phyloP scores from a whole-genome alignment of 768 basidiomycete genomes.

The Sistotremastrum suecicum region DNA sequence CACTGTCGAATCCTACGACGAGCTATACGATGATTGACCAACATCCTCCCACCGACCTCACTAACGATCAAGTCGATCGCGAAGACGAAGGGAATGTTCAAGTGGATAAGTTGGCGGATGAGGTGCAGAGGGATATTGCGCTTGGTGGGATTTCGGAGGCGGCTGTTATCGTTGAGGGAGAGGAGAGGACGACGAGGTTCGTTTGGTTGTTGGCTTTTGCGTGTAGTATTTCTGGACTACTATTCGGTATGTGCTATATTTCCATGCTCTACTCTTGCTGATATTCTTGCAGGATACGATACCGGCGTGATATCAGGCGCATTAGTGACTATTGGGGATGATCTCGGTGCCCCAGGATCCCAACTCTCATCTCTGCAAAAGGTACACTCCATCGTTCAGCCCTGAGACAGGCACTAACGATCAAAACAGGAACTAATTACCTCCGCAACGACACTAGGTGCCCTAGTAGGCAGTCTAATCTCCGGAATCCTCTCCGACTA shows the following conservation, averaged over 20 bases:
- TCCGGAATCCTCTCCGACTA: conserved; percentile 60
- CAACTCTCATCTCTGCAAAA: conserved; percentile 48
- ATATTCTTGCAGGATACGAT: conserved; percentile 44
- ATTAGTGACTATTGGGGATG: conserved; percentile 56
- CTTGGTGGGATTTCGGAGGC: conserved; percentile 44
- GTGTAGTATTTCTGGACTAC: conserved; percentile 60
- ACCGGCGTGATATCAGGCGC: conserved; percentile 73
- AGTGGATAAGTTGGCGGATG: too few relatives aligned
- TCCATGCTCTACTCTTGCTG: neutral
- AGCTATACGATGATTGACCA: too few relatives aligned
- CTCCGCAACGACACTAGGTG: conserved; percentile 64
- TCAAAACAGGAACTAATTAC: conserved; percentile 53
- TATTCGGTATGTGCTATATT: conserved; percentile 42
- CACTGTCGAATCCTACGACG: too few relatives aligned
- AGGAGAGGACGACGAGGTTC: conserved; percentile 55
- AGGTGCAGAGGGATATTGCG: too few relatives aligned
- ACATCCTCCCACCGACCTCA: too few relatives aligned
- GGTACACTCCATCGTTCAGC: conserved; percentile 20
- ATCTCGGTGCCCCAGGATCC: conserved; percentile 36
- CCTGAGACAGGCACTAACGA: neutral
- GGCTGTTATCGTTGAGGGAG: conserved; percentile 46
- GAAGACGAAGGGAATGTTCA: too few relatives aligned
- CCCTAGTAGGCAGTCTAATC: conserved; percentile 56
- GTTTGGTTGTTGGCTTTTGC: conserved; percentile 66
- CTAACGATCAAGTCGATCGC: too few relatives aligned